Evolutionary conservation across 768 basidiomycete species (phyloP).

Genomic region (Pleurotus pulmonarius): DNA sequence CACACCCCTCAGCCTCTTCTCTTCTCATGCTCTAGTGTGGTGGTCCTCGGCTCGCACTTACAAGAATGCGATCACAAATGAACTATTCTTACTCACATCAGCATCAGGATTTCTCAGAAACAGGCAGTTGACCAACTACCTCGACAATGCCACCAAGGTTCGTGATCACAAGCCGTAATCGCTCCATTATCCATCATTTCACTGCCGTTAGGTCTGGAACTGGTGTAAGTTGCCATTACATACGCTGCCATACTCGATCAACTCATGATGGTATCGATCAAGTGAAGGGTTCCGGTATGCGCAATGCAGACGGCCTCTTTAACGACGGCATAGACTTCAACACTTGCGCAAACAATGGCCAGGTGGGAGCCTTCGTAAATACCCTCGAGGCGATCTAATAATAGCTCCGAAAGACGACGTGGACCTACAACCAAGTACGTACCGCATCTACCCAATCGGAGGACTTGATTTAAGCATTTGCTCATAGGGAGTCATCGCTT

Average conservation of each 20-base stretch:
- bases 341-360: conserved; percentile 40
- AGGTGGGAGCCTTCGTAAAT: conserved; percentile 20
- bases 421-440: conserved; percentile 56
- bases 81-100: conserved; percentile 49
- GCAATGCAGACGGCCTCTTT: conserved; percentile 39
- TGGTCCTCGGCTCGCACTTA: conserved; percentile 53
- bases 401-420: conserved; percentile 36
- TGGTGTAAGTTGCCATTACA: conserved; percentile 26
- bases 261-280: conserved; percentile 1
- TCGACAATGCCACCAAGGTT: conserved; percentile 47
- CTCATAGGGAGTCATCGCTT: conserved; percentile 50
- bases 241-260: too few species aligned
- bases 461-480: background rate
- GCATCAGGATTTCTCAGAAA: conserved; percentile 42
- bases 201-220: conserved; percentile 24
- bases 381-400: too few species aligned
- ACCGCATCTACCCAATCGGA: background rate
- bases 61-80: conserved; percentile 62
- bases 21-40: conserved; percentile 37
- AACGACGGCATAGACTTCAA: conserved; percentile 38
- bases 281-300: conserved; percentile 43
- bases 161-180: background rate
- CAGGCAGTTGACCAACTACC: conserved; percentile 29
- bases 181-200: background rate
- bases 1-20: background rate